Evolutionary conservation across 2,329 filamentous ascomycete species (phyloP).

Genomic region (Aspergillus tanneri): DNA sequence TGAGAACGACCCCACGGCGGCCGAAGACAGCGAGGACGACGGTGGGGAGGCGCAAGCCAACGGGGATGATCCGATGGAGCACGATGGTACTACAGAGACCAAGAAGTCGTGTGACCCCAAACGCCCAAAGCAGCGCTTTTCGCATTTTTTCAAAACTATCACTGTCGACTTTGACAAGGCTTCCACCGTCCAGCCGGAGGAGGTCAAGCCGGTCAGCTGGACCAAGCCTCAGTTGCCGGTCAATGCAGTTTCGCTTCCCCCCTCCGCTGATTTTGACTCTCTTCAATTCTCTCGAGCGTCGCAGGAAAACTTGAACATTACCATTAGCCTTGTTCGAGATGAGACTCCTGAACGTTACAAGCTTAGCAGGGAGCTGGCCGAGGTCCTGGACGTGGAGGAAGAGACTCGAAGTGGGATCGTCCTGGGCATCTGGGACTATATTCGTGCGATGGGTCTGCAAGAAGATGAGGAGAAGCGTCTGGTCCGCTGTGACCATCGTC

Average conservation of each 20-base stretch:
- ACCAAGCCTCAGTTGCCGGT: slow-evolving; percentile 67
- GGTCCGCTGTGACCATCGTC: slow-evolving; percentile 81
- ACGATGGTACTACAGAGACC: slow-evolving; percentile 51
- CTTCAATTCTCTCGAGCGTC: slow-evolving; percentile 87
- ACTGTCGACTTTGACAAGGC: slow-evolving; percentile 53
- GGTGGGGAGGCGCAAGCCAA: slow-evolving; percentile 37
- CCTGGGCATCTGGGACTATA: slow-evolving; percentile 94
- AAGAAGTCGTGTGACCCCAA: slow-evolving; percentile 30
- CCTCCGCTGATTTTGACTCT: slow-evolving; percentile 80
- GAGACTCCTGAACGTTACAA: slow-evolving; percentile 83
- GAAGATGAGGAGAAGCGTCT: slow-evolving; percentile 94
- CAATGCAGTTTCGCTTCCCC: slow-evolving; percentile 54
- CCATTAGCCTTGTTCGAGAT: slow-evolving; percentile 79
- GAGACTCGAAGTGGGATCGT: slow-evolving; percentile 85
- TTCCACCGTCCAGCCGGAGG: slow-evolving; percentile 42
- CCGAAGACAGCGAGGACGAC: slow-evolving; percentile 49
- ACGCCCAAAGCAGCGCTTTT: slow-evolving; percentile 43
- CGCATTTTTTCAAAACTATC: slow-evolving; percentile 54
- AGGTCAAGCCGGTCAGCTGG: slow-evolving; percentile 68
- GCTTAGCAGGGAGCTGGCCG: slow-evolving; percentile 74
- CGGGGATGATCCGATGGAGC: slow-evolving; percentile 60
- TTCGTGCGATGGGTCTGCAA: slow-evolving; percentile 78
- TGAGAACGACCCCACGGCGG: slow-evolving; percentile 54
- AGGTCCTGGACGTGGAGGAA: slow-evolving; percentile 81
- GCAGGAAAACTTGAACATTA: slow-evolving; percentile 90